These are phyloP conservation scores for Mycena floridula DNA, from an alignment of 768 basidiomycete species.

Conservation along the genomic window DNA sequence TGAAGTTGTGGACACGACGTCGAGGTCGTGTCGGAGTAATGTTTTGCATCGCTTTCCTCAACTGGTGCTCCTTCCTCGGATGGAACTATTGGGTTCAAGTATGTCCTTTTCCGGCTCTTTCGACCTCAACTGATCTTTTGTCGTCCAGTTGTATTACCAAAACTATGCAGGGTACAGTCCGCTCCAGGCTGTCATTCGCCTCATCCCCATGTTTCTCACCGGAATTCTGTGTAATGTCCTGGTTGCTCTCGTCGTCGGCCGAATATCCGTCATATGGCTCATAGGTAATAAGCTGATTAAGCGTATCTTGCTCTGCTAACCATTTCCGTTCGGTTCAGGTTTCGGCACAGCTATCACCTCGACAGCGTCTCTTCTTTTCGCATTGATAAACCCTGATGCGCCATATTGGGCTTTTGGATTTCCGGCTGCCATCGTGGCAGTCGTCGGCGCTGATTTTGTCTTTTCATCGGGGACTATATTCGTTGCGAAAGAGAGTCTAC, in stretches of 20 bases:
- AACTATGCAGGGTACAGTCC: constrained; percentile 49
- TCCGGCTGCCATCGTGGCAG: constrained; percentile 55
- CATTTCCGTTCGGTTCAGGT: constrained; percentile 7
- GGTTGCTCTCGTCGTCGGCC: constrained; percentile 53
- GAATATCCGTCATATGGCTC: constrained; percentile 49
- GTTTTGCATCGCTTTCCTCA: constrained; percentile 56
- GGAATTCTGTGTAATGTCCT: constrained; percentile 61
- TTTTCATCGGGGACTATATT: constrained; percentile 71
- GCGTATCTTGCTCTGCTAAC: not conserved
- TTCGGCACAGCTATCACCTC: constrained; percentile 55
- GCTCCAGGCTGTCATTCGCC: constrained; percentile 54
- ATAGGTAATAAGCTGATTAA: constrained; percentile 34
- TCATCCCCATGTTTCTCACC: constrained; percentile 66
- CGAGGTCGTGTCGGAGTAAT: constrained; percentile 57
- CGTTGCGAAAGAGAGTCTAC: constrained; percentile 58
- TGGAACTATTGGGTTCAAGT: constrained; percentile 39
- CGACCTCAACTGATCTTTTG: not conserved
- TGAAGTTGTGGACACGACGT: constrained; percentile 58
- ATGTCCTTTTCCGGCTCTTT: constrained; percentile 29
- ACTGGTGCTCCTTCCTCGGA: constrained; percentile 51
- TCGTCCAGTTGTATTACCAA: constrained; percentile 62
- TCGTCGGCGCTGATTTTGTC: constrained; percentile 76
- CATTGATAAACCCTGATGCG: constrained; percentile 48
- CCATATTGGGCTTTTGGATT: constrained; percentile 77
- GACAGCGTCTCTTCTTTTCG: constrained; percentile 57